Base-by-base conservation (phyloP, 2,329 filamentous ascomycete genomes). In the Dothideomycetidae sp. region DNA sequence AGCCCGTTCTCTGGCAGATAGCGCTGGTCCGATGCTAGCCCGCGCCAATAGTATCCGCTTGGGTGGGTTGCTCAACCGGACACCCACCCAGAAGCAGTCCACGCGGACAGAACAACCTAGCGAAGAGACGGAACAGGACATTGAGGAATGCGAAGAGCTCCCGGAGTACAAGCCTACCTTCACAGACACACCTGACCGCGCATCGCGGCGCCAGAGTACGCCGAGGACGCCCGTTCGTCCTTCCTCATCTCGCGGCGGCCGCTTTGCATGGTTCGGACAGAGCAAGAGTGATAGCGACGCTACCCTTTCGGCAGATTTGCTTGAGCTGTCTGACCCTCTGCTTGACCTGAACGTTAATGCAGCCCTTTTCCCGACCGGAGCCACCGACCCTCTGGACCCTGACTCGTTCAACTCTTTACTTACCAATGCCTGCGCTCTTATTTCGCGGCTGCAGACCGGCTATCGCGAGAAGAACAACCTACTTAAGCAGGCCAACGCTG, bases 401-500 rank as follows among this genome's bases (percentile, higher is more conserved):
- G 63, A 67, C 29, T 66, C 69, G 1, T 69, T 74, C 55, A 64
- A 73, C 48, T 64, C 66, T 39, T 62, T 78, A 10, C 64, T 71
- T 30, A 56, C 62, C 17, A 71, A 71, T 46, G 72, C 72, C 31
- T 68, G 71, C 46, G 56, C 55, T n/a, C 55, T 73, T 1, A 58
- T 76, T 31, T 55, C 60, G 37, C 62, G 64, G 18, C 64, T 74
- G 49, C 73, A 75, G 51, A 53, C 56, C 3, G 70, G 70, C 2
- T 75, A 77, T 53, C 67, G 66, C 44, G 56, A 64, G 42, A 61
- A 68, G 41, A 60, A 59, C 1, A 60, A 64, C 36, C 60, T 62
- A 18, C 55, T 76, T 30, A 61, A 64, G 28, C 63, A 68, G 42
- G 60, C 64, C 3, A 55, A 64, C 23, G 67, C 66, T 3, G 70